Base-by-base conservation (phyloP, 2,329 filamentous ascomycete genomes). In the Pseudogymnoascus sp. region DNA sequence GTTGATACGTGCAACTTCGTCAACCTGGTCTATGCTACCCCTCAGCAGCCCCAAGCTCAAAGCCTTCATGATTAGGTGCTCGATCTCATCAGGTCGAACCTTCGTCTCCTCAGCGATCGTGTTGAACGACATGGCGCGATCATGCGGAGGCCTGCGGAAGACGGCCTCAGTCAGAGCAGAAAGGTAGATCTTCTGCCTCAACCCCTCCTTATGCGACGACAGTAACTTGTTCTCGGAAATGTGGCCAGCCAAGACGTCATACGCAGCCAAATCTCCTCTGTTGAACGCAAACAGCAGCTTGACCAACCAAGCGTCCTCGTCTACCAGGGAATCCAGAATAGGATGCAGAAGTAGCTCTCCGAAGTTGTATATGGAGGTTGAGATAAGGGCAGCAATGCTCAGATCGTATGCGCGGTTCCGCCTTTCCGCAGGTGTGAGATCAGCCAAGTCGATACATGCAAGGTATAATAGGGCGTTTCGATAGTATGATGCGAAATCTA, bases 51-150 rank as follows among this genome's bases (percentile, higher is more conserved):
- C 94, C 69, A 99, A 77, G 73, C 92, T 97, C 71, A 99, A 78
- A n/a, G 94, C 94, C 82, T 97, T 97, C 94, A 99, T 99, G 71
- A 99, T 90, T 67, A 99, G 79, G 75, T 97, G 93, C 81, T 99
- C 94, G 69, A 99, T 97, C 79, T 97, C 91, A 71, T 94, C 86
- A 2, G 87, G 85, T 69, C 86, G 84, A 61, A 99, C 92, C 77
- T 96, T 96, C 3, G 94, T 99, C 80, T 97, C 93, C 69, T 89
- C 82, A 4, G 90, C 85, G 72, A 99, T 97, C 60, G 91, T 90
- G 61, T 81, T 79, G 77, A 99, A 99, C 4, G 89, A 89, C 88
- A 99, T 94, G 71, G 91, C 88, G 67, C 94, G 90, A 80, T 97
- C 91, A 74, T 99, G 94, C 31, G 94, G 93, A 59, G 94, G 92